phyloP scores from a whole-genome alignment of 179 eudicot species.

The Beta corolliflora region DNA sequence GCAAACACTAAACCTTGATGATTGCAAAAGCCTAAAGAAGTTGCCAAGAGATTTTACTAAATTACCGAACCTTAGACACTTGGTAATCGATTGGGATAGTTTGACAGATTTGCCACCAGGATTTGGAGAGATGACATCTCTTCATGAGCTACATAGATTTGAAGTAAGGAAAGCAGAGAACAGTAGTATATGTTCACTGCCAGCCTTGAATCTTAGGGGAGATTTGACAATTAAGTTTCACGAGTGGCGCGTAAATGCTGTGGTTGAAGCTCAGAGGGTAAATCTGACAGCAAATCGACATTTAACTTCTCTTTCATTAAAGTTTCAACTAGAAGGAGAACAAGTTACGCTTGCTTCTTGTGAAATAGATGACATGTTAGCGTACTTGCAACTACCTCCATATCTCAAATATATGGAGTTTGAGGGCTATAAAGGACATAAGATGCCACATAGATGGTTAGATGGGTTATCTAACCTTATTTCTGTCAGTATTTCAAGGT shows the following conservation, averaged over 20 bases:
- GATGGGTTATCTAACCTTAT: constrained; percentile 7
- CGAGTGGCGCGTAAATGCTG: background rate
- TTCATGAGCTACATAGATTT: constrained; percentile 14
- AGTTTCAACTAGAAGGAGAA: background rate
- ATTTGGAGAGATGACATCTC: constrained; percentile 18
- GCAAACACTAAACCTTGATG: constrained; percentile 18
- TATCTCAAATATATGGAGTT: background rate
- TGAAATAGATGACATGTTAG: background rate
- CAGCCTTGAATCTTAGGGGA: constrained; percentile 13
- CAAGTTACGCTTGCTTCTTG: background rate
- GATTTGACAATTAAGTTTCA: background rate
- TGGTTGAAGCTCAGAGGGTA: background rate
- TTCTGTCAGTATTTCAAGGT: background rate
- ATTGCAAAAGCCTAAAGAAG: background rate
- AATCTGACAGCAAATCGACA: constrained; percentile 9
- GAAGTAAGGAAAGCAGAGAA: constrained; percentile 3
- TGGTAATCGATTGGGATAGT: background rate
- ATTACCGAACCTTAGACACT: constrained; percentile 18
- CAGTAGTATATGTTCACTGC: constrained; percentile 5
- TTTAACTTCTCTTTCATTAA: constrained; percentile 4
- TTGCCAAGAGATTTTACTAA: constrained; percentile 22
- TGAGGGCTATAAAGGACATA: background rate
- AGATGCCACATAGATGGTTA: background rate
- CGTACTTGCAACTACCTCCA: background rate
- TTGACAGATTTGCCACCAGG: constrained; percentile 11